Base-by-base conservation (phyloP, 139 green algal species). In the Bryopsis sp. region DNA sequence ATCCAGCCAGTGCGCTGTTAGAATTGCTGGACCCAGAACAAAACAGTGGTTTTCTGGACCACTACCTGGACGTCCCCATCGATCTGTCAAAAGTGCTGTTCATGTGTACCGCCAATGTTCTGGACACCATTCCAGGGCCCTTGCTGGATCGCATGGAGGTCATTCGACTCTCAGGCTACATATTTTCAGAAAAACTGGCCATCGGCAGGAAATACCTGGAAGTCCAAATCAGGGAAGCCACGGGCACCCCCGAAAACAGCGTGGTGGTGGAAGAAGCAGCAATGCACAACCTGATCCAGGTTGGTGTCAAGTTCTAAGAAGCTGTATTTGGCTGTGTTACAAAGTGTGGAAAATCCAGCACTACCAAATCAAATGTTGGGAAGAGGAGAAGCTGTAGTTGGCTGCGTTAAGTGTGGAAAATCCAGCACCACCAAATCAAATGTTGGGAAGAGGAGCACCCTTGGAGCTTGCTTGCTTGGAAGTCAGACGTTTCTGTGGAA, bases 1-100 rank as follows among this genome's bases (percentile, higher is more conserved):
- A 99, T 74, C 92, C 94, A 6, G 90, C 94, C 29, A 90, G 78
- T 34, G 94, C 94, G 5, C 80, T 99, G 59, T 83, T 98, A 31
- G 94, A 99, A 83, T 78, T 99, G 72, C 79, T 99, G 29, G 94
- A 99, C 81, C 93, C 94, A 4, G 94, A 98, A 80, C 94, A 98
- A 79, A 99, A 99, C 73, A 47, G 58, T 5, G 74, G 70, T 36
- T 98, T 99, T 76, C 36, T 93, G 50, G 94, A 99, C 82, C 91
- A 97, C 77, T 98, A 97, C 79, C 76, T 98, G 47, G 92, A 99
- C 74, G 86, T 98, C 33, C 94, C 92, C 0, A 68, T 98, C 4
- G 94, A 99, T 75, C 82, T 99, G 3, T 89, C 74, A 61, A 97
- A 96, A 77, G 81, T 97, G 50, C 74, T 98, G 35, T 98, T 96